These are phyloP conservation scores for Sordaria brevicollis DNA, from an alignment of 495 filamentous ascomycete genomes.

Conservation along the genomic window DNA sequence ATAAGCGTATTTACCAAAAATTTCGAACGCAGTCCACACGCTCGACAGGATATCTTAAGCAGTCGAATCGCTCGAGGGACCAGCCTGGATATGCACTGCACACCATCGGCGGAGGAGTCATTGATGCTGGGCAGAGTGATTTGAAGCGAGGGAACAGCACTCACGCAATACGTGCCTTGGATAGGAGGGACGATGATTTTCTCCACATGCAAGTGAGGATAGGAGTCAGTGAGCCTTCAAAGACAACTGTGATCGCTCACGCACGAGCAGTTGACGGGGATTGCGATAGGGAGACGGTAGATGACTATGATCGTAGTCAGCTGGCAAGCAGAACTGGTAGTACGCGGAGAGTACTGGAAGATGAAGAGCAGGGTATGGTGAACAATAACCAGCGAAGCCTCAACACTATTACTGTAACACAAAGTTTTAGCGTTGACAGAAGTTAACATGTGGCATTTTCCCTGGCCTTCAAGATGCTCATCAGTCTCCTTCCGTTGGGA, in stretches of 20 bases:
- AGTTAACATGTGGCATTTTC: background rate
- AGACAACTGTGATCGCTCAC: background rate
- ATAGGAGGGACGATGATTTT: background rate
- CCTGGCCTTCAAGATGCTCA: background rate
- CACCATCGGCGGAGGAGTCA: background rate
- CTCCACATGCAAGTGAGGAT: background rate
- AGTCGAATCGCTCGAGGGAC: background rate
- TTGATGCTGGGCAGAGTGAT: background rate
- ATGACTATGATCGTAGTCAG: background rate
- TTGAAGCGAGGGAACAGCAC: background rate
- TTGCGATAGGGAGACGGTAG: background rate
- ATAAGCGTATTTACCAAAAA: constrained; percentile 1
- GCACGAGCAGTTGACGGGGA: background rate
- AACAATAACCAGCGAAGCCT: background rate
- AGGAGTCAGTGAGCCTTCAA: background rate
- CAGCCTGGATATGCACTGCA: background rate
- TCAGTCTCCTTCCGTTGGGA: background rate
- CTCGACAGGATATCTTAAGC: constrained; percentile 2
- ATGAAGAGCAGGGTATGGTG: background rate
- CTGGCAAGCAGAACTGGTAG: background rate
- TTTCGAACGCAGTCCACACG: background rate
- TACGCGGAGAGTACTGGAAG: background rate
- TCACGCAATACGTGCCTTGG: background rate
- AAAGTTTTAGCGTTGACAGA: background rate
- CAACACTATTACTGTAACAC: background rate